Evolutionary conservation across 768 basidiomycete genomes (phyloP), one percentile per base, ranked within the genome.

Genomic region (Lactifluus pinguis): DNA sequence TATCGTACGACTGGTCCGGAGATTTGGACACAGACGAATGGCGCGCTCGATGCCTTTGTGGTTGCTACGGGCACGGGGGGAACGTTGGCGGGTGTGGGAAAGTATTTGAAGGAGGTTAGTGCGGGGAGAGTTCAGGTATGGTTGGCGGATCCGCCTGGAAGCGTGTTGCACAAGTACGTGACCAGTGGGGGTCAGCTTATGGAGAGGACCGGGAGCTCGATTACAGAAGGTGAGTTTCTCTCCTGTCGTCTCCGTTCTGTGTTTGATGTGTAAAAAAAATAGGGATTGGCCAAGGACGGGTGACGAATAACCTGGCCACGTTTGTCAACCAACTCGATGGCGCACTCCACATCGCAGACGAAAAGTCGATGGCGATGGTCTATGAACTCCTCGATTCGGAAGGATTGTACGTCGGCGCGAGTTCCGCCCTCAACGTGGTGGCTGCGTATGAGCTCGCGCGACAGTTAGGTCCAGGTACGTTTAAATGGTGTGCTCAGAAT

Each of bases 251-350:
- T 29, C 17, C 9, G 9, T 49, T 15, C 14, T 34, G 13, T 38
- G 41, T 25, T 25, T 25, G 25, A 25, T 25, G 25, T 25, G 1
- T 25, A 25, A 25, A 25, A 25, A 25, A 25, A 25, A 11, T 60
- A 97, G 93, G 94, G 41, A 98, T 99, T 68, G 97, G 97, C 55
- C 97, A 98, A 73, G 97, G 97, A 14, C 87, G 97, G 62, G 80
- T 99, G 51, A 99, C 97, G 10, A 77, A 89, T 70, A 99, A 99
- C 72, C 76, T 99, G 66, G 85, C 76, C 25, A 92, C 86, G 1
- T 88, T 95, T 70, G 76, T 98, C 48, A 76, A 84, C 3, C 76
- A 90, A 49, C 52, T 99, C 17, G 80, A 84, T 30, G 94, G 95
- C 17, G 90, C 94, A 4, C 79, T 98, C 68, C 85, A 83, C 61